These are phyloP conservation scores for Astrothelium subdiscretum DNA, from an alignment of 495 filamentous ascomycete genomes.

Conservation along the genomic window DNA sequence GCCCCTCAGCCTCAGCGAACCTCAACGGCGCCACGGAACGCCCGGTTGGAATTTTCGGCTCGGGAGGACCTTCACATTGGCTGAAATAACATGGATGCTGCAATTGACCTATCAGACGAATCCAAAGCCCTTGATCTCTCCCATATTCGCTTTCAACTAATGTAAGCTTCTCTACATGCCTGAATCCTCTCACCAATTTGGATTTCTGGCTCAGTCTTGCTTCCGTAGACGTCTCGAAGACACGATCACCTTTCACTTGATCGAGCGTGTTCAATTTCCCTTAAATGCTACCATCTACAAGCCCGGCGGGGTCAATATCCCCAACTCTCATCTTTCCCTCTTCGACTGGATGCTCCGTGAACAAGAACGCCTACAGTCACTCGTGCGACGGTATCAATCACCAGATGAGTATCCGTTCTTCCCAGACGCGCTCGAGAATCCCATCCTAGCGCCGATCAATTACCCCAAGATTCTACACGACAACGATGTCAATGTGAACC, in stretches of 20 bases:
- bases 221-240: constrained; percentile 79
- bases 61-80: neutral
- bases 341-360: constrained; percentile 87
- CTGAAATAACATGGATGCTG: constrained; percentile 59
- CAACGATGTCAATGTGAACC: constrained; percentile 87
- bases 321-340: constrained; percentile 61
- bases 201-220: neutral
- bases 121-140: constrained; percentile 76
- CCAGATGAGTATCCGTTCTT: constrained; percentile 99
- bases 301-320: constrained; percentile 68
- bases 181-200: neutral
- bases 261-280: constrained; percentile 96
- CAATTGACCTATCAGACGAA: constrained; percentile 76
- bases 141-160: constrained; percentile 91
- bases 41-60: neutral
- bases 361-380: constrained; percentile 84
- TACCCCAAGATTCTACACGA: constrained; percentile 88
- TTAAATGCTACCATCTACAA: constrained; percentile 80
- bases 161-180: constrained; percentile 43
- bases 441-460: constrained; percentile 73
- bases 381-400: constrained; percentile 86
- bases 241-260: constrained; percentile 96
- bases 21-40: neutral
- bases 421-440: constrained; percentile 63
- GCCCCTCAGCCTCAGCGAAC: neutral